A percentile compares a stretch with the other conserved stretches of the same genome.
These are phyloP conservation scores for Vitis hybrid DNA, from an alignment of 177 flowering plant species.

Conservation along the genomic window DNA sequence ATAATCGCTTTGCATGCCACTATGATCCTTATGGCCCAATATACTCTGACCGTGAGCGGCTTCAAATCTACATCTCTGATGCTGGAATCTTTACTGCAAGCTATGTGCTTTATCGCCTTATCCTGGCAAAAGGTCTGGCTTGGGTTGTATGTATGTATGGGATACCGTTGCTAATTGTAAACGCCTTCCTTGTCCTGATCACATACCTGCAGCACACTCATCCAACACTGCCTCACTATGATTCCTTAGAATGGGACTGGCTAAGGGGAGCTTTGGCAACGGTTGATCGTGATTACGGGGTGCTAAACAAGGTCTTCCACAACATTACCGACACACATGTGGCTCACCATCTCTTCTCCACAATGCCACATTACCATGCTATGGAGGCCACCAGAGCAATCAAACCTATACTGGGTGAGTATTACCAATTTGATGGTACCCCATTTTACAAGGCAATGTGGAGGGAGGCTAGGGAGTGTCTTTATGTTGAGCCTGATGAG, in stretches of 20 bases:
- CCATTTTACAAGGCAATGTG: conserved; percentile 32
- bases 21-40: conserved; percentile 40
- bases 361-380: conserved; percentile 46
- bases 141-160: conserved; percentile 32
- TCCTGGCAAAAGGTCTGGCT: conserved; percentile 20
- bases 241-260: conserved; percentile 43
- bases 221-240: conserved; percentile 34
- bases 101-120: conserved; percentile 18
- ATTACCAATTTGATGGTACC: conserved; percentile 35
- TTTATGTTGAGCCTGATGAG: conserved; percentile 38
- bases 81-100: conserved; percentile 16
- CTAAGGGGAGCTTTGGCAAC: conserved; percentile 36
- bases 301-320: conserved; percentile 32
- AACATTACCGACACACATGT: conserved; percentile 37
- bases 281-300: conserved; percentile 36
- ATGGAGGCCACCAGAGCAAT: conserved; percentile 42
- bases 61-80: conserved; percentile 34
- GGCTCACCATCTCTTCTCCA: conserved; percentile 35
- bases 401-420: conserved; percentile 37
- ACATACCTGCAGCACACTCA: conserved; percentile 48
- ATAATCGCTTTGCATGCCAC: conserved; percentile 42
- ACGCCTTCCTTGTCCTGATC: conserved; percentile 31
- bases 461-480: conserved; percentile 44
- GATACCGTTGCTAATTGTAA: conserved; percentile 30
- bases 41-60: conserved; percentile 27